Conservation (phyloP, 345 rosid species). For the Brassica rapa region DNA sequence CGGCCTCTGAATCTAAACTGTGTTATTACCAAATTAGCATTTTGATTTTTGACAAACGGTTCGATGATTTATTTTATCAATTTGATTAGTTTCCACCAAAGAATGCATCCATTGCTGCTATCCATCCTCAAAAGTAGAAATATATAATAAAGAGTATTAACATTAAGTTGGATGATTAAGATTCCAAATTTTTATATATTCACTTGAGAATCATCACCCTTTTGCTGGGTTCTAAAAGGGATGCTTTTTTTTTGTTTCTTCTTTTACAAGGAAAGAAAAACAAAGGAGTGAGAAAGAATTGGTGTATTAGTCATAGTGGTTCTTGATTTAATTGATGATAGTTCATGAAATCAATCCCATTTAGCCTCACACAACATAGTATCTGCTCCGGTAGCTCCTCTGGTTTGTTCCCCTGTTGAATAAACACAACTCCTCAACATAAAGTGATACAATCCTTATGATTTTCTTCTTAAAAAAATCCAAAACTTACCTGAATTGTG, state of each 20-base stretch:
- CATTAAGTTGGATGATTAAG: neutral
- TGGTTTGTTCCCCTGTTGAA: constrained; percentile 73
- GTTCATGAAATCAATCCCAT: constrained; percentile 70
- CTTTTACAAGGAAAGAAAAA: neutral
- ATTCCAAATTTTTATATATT: constrained; percentile 27
- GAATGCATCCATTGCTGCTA: neutral
- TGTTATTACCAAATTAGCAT: too few relatives aligned
- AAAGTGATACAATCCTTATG: neutral
- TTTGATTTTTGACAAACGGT: too few relatives aligned
- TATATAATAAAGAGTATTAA: neutral
- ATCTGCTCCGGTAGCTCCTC: constrained; percentile 97
- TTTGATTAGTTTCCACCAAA: neutral
- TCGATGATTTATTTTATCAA: neutral
- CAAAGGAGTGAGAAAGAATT: constrained; percentile 20
- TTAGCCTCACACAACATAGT: constrained; percentile 76
- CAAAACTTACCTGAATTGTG: constrained; percentile 72
- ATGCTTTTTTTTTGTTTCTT: constrained; percentile 18
- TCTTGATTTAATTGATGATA: constrained; percentile 70
- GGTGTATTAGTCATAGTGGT: constrained; percentile 31
- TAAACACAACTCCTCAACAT: neutral
- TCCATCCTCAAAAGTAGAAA: neutral
- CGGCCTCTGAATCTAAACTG: neutral
- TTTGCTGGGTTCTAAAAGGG: constrained; percentile 17
- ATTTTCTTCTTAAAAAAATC: neutral
- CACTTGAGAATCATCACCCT: constrained; percentile 33